phyloP scores from a whole-genome alignment of 2,329 filamentous ascomycete genomes.

The Fusarium concolor region DNA sequence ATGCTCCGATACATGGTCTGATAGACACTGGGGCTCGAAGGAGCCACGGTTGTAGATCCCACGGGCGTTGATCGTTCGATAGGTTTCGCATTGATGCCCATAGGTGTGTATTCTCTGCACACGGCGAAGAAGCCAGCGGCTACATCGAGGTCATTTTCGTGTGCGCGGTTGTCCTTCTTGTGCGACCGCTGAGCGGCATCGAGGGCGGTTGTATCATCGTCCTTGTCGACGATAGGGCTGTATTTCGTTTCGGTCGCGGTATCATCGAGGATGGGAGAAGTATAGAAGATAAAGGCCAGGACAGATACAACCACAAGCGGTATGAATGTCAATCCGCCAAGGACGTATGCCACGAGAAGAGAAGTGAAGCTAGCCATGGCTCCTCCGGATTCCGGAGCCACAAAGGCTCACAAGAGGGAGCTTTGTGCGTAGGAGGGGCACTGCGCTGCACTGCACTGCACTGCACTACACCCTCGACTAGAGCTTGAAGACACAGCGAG shows the following conservation, averaged over 20 bases:
- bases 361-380: constrained; percentile 64
- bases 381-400: constrained; percentile 42
- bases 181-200: constrained; percentile 69
- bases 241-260: constrained; percentile 45
- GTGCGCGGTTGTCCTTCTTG: constrained; percentile 70
- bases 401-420: constrained; percentile 33
- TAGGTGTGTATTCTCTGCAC: constrained; percentile 90
- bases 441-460: constrained; percentile 15
- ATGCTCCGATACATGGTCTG: constrained; percentile 98
- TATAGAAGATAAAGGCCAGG: constrained; percentile 75
- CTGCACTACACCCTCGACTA: constrained; percentile 32
- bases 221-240: constrained; percentile 64
- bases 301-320: constrained; percentile 74
- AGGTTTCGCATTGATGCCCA: constrained; percentile 91
- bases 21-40: constrained; percentile 93
- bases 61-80: constrained; percentile 87
- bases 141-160: constrained; percentile 74
- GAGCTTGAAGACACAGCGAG: constrained; percentile 24
- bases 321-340: constrained; percentile 89
- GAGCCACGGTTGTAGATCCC: constrained; percentile 77
- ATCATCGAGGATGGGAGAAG: constrained; percentile 68
- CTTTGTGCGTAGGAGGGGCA: constrained; percentile 34
- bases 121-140: constrained; percentile 96
- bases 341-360: constrained; percentile 80
- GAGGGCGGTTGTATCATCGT: constrained; percentile 74